phyloP scores from a whole-genome alignment of 768 basidiomycete species.

The Leucocoprinus leucothites region DNA sequence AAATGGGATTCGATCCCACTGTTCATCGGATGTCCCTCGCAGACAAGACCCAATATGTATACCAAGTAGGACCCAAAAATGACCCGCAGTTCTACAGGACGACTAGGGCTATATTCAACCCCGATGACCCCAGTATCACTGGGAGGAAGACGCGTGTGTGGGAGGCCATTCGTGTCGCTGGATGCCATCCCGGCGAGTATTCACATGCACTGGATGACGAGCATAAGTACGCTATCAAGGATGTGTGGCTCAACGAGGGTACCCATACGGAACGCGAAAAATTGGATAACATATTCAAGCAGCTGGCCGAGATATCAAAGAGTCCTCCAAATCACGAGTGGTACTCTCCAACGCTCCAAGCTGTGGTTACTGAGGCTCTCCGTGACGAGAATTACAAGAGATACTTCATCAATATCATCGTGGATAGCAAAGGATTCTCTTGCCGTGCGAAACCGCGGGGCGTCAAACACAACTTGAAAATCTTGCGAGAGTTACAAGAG shows the following conservation, averaged over 20 bases:
- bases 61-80: background rate
- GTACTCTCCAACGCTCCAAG: background rate
- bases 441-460: too few relatives aligned
- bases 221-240: constrained; percentile 13
- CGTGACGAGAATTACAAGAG: background rate
- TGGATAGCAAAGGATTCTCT: too few relatives aligned
- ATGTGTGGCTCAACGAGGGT: constrained; percentile 18
- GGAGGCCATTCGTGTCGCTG: constrained; percentile 5
- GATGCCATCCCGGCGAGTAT: background rate
- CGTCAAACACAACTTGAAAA: too few relatives aligned
- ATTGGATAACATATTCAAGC: constrained; percentile 11
- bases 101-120: background rate
- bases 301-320: constrained; percentile 1
- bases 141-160: constrained; percentile 15
- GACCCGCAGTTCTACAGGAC: constrained; percentile 2
- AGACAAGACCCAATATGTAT: background rate
- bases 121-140: constrained; percentile 4
- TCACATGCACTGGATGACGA: background rate
- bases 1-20: constrained; percentile 10
- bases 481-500: too few relatives aligned
- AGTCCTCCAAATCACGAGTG: background rate
- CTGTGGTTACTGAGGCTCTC: background rate
- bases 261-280: constrained; percentile 15
- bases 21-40: background rate
- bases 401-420: constrained; percentile 1